Evolutionary conservation across 352 stramenopile species (phyloP), one percentile per base, ranked within the genome.

Genomic region (Phytopythium oedochilum): DNA sequence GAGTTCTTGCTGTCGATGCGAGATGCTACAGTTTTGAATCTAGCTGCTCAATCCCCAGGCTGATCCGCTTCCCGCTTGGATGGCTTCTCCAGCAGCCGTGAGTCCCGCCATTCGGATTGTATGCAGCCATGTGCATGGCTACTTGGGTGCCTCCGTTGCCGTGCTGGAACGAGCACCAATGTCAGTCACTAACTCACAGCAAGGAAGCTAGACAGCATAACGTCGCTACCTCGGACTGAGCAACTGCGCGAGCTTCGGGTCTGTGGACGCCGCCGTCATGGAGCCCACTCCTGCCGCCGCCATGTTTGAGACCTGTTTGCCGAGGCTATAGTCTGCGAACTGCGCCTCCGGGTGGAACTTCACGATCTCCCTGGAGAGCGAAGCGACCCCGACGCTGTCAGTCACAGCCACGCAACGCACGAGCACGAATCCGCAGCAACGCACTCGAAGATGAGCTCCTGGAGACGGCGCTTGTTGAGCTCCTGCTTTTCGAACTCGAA

Each of bases 401-500:
- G 36, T 23, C 10, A 9, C 26, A 23, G 29, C 8, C 29, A 42
- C 23, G 8, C 9, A 18, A 36, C 25, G 18, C 11, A 22, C 15
- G 5, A 7, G 2, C 11, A 26, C 4, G 35, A 20, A 48, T 1
- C 2, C 11, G 28, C 26, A 59, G 32, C 22, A 8, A 75, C 83
- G 35, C 67, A 93, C 83, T 94, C 83, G 44, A 89, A 91, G 43
- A 96, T 94, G 29, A 96, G 81, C 48, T 94, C 81, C 56, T 96
- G 87, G 10, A 96, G 70, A 4, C 83, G 75, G 35, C 60, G 55
- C 64, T 95, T 92, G 22, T 79, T 91, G 26, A 94, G 62, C 35
- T 93, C 74, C 57, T 93, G 82, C 55, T 92, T 94, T 42, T 96
- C 86, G 60, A 95, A 95, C 53, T 96, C 85, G 53, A 96, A 96